Base-by-base conservation (phyloP, 768 basidiomycete genomes). In the Galerina sulciceps region DNA sequence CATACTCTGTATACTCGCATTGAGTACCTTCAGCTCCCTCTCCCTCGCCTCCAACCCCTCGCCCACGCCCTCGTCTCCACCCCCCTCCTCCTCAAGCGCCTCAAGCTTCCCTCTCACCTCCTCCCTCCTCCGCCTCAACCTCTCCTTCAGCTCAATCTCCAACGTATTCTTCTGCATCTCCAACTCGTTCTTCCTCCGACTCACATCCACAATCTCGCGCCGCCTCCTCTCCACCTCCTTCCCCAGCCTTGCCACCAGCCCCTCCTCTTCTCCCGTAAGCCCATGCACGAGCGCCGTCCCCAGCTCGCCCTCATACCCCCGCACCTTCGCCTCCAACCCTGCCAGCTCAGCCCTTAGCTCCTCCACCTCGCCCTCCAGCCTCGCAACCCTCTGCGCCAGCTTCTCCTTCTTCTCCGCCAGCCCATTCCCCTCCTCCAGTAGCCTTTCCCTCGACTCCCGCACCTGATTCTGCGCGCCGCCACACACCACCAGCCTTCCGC, bases 121-220 rank as follows among this genome's bases (percentile, higher is more conserved):
- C 49, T 93, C 90, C 43, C 86, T 82, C 22, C 90, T 83, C 8
- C 96, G 85, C 18, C 87, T 82, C 13, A 99, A 80, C 64, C 88
- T 88, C 71, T 99, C 97, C 62, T 91, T 93, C 46, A 99, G 80
- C 71, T 99, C 96, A 53, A 97, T 96, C 69, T 97, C 94, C 26
- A 97, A 74, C 4, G 88, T 74, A 67, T 90, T 92, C 75, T 93
- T 94, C 62, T 80, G 81, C 11, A 86, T 83, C 40, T 91, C 87
- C 62, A 94, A 73, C 90, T 93, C 85, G 46, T 86, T 84, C 67
- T 87, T 88, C 45, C 74, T 77, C 69, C 85, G 85, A 31, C 85
- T 83, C 43, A 93, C 70, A 64, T 90, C 88, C 15, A 91, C 67
- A 61, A 94, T 78, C 17, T 81, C 80, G 71, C 86, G 89, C 72